Evolutionary conservation across 371 early-diverging fungal genomes (phyloP).

Genomic region (Mortierella sp.): DNA sequence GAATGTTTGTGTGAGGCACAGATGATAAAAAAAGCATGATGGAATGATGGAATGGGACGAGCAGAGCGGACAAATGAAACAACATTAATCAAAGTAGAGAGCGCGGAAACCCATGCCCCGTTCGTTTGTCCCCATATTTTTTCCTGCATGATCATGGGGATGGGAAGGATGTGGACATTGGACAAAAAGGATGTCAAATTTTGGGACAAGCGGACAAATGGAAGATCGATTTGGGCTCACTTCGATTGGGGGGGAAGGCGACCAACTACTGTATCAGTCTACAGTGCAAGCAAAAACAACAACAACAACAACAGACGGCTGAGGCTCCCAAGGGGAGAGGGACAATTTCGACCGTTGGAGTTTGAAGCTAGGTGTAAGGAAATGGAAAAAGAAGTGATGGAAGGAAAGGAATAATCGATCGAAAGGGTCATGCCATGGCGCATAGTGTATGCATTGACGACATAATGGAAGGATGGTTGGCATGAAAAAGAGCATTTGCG

Average conservation of each 20-base stretch:
- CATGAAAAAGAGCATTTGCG: background rate
- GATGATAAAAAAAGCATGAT: no score
- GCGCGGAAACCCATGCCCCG: background rate
- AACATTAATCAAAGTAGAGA: background rate
- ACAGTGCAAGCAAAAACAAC: background rate
- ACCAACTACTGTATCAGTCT: no score
- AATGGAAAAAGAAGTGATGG: background rate
- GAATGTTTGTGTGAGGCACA: no score
- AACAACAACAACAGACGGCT: background rate
- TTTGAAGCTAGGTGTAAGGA: background rate
- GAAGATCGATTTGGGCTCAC: conserved; percentile 6
- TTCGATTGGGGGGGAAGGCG: background rate
- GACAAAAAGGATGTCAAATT: background rate
- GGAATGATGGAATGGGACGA: no score
- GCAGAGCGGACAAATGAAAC: no score
- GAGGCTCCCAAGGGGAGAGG: background rate
- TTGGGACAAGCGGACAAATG: background rate
- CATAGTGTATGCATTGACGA: background rate
- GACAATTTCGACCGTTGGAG: conserved; percentile 3
- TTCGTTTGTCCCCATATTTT: background rate
- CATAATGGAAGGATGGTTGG: background rate
- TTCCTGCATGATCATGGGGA: background rate
- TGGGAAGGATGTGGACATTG: background rate
- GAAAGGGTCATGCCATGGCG: background rate
- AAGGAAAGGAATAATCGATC: background rate